Evolutionary conservation across 805 yeast genomes (phyloP).

Genomic region (Torulaspora maleeae): DNA sequence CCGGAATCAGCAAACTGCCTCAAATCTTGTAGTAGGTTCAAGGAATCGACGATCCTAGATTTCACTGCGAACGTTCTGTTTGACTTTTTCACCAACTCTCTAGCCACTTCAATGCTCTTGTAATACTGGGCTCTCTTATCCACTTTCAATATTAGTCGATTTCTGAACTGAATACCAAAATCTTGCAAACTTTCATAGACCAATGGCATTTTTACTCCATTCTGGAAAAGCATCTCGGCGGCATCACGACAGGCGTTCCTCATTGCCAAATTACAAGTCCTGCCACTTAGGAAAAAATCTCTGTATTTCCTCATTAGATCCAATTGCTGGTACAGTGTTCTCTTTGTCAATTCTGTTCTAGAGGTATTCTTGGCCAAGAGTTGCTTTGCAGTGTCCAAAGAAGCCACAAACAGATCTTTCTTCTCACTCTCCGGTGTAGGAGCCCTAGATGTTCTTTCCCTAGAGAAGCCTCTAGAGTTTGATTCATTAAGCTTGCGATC

Average conservation of each 20-base stretch:
- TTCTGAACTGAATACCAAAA: constrained; percentile 23
- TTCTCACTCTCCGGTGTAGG: background rate
- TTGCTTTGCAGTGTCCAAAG: constrained; percentile 22
- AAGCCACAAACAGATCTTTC: constrained; percentile 18
- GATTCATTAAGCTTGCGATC: constrained; percentile 17
- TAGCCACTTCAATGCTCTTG: constrained; percentile 30
- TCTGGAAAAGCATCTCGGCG: constrained; percentile 23
- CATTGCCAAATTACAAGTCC: constrained; percentile 6
- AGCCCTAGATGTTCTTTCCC: background rate
- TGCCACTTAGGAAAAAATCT: constrained; percentile 17
- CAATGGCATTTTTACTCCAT: constrained; percentile 32
- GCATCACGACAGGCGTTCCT: constrained; percentile 21
- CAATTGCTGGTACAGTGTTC: constrained; percentile 17
- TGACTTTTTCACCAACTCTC: constrained; percentile 24
- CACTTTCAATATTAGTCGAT: constrained; percentile 12
- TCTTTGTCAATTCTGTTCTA: constrained; percentile 19
- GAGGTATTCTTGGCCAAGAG: constrained; percentile 18
- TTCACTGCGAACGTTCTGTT: constrained; percentile 20
- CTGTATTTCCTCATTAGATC: constrained; percentile 18
- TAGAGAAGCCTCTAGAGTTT: background rate
- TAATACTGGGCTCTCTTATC: constrained; percentile 28
- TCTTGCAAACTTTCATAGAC: constrained; percentile 29
- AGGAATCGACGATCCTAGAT: constrained; percentile 15
- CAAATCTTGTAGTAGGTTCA: constrained; percentile 21
- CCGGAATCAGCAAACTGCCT: constrained; percentile 29